These are phyloP conservation scores for Citrus medica DNA, from an alignment of 345 rosid species.

Conservation along the genomic window DNA sequence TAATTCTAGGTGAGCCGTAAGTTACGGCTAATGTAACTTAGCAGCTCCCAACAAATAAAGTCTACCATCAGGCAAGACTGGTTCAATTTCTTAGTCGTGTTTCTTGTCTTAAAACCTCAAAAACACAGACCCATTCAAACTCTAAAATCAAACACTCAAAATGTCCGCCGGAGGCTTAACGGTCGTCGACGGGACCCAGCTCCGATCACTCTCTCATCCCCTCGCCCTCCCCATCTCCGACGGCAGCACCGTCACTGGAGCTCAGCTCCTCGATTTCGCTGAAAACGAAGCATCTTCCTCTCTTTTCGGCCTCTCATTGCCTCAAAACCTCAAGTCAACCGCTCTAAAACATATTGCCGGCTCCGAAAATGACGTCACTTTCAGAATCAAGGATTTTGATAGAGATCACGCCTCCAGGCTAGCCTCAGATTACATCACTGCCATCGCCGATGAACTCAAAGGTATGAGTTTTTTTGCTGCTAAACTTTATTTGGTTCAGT, in stretches of 20 bases:
- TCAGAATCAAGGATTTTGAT: slow-evolving; percentile 32
- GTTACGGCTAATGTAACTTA: no score
- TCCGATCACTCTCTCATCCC: slow-evolving; percentile 47
- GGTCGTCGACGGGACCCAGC: slow-evolving; percentile 61
- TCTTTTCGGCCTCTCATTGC: slow-evolving; percentile 59
- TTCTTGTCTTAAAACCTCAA: neutral
- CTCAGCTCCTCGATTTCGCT: slow-evolving; percentile 59
- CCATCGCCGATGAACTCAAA: slow-evolving; percentile 60
- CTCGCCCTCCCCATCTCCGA: slow-evolving; percentile 34
- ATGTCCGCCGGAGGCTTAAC: slow-evolving; percentile 64
- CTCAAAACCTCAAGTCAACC: slow-evolving; percentile 44
- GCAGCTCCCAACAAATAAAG: no score
- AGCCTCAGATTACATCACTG: slow-evolving; percentile 41
- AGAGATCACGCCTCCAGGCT: slow-evolving; percentile 36
- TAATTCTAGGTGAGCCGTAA: no score
- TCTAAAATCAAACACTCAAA: slow-evolving; percentile 1
- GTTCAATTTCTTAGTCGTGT: neutral
- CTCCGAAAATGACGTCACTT: slow-evolving; percentile 31
- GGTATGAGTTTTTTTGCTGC: slow-evolving; percentile 30
- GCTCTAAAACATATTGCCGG: slow-evolving; percentile 45
- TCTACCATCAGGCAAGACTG: slow-evolving; percentile 1
- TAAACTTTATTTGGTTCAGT: neutral
- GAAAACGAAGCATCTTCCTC: slow-evolving; percentile 49
- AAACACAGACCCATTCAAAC: neutral
- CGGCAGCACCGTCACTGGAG: slow-evolving; percentile 36